phyloP scores from a whole-genome alignment of 108 stramenopile genomes.

The Conticribra weissflogii region DNA sequence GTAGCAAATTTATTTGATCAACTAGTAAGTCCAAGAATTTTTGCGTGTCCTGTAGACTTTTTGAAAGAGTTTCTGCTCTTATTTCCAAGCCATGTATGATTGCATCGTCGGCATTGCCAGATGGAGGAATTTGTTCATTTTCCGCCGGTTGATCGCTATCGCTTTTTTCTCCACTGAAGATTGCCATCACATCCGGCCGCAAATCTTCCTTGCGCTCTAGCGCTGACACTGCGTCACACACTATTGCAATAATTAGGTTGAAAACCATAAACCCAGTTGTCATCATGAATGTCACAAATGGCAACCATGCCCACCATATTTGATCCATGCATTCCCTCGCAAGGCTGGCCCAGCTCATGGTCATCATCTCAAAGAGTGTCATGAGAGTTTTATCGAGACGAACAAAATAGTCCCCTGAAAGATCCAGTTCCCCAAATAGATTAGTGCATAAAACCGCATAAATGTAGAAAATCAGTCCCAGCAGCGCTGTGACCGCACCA shows the following conservation, averaged over 20 bases:
- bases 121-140: too few species aligned
- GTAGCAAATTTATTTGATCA: too few species aligned
- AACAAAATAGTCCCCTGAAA: slow-evolving; percentile 20
- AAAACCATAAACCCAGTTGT: slow-evolving; percentile 36
- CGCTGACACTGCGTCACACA: slow-evolving; percentile 34
- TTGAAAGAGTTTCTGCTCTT: too few species aligned
- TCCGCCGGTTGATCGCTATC: too few species aligned
- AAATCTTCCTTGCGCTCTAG: too few species aligned
- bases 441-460: slow-evolving; percentile 76
- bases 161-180: too few species aligned
- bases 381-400: slow-evolving; percentile 20
- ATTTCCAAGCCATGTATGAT: too few species aligned
- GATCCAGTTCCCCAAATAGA: slow-evolving; percentile 52
- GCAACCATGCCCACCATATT: slow-evolving; percentile 30
- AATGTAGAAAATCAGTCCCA: slow-evolving; percentile 52
- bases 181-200: too few species aligned
- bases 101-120: too few species aligned
- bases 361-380: slow-evolving; percentile 37
- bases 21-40: too few species aligned
- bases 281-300: slow-evolving; percentile 25
- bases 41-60: too few species aligned
- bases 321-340: slow-evolving; percentile 21
- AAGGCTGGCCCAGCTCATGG: slow-evolving; percentile 28
- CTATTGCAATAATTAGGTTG: slow-evolving; percentile 31
- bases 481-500: slow-evolving; percentile 19